A percentile compares a stretch with the other conserved stretches of the same genome.
These are phyloP conservation scores for Gossypium sturtianum DNA, from an alignment of 345 rosid species.

Conservation along the genomic window DNA sequence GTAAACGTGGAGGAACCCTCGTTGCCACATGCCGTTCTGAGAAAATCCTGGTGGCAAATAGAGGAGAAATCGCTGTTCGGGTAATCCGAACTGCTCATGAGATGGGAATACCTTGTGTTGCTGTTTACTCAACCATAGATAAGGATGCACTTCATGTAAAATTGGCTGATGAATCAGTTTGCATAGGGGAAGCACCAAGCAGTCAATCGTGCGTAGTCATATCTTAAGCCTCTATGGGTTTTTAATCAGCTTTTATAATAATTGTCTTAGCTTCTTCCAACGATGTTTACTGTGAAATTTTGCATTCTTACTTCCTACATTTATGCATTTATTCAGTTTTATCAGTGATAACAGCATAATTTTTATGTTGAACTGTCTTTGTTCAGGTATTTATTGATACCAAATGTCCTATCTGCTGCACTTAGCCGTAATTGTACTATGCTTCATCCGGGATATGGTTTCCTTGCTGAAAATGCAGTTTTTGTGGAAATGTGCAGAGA, in stretches of 20 bases:
- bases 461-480: constrained; percentile 92
- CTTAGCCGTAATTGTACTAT: constrained; percentile 82
- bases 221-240: neutral
- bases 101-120: constrained; percentile 95
- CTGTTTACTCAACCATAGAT: constrained; percentile 92
- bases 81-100: constrained; percentile 95
- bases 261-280: neutral
- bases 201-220: constrained; percentile 72
- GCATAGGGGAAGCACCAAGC: constrained; percentile 99
- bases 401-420: constrained; percentile 93
- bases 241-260: neutral
- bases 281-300: neutral
- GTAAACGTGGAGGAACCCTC: constrained; percentile 46
- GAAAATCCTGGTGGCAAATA: constrained; percentile 84
- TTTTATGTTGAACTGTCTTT: constrained; percentile 10
- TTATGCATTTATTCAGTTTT: neutral
- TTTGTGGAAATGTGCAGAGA: constrained; percentile 98
- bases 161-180: constrained; percentile 91
- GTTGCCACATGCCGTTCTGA: constrained; percentile 57
- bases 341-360: neutral
- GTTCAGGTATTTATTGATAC: constrained; percentile 70
- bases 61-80: constrained; percentile 98
- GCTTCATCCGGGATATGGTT: constrained; percentile 99
- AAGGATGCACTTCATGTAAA: constrained; percentile 96
- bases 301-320: neutral